Percentiles rank a stretch among this genome's conserved stretches.
These are phyloP conservation scores for Mycogone perniciosa DNA, from an alignment of 2,329 filamentous ascomycete genomes.

Conservation along the genomic window DNA sequence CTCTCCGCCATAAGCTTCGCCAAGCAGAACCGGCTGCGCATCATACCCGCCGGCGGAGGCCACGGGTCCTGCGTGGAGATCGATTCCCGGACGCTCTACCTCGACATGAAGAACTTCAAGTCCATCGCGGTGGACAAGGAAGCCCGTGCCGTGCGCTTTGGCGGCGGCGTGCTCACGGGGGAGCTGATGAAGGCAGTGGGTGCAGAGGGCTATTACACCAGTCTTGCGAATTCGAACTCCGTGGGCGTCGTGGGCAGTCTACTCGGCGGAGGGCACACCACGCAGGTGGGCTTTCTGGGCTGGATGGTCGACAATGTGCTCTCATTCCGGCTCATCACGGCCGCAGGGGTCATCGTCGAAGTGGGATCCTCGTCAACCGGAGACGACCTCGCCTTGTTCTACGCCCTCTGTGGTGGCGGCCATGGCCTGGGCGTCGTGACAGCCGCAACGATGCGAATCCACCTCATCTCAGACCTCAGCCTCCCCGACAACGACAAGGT, in stretches of 20 bases:
- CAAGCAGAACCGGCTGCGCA: conserved; percentile 20
- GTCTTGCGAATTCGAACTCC: conserved; percentile 21
- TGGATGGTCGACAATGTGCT: conserved; percentile 28
- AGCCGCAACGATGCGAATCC: conserved; percentile 20
- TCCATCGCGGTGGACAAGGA: conserved; percentile 22
- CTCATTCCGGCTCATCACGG: conserved; percentile 23
- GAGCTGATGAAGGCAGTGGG: conserved; percentile 21
- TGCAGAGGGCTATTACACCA: conserved; percentile 26
- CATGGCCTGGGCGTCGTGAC: conserved; percentile 29
- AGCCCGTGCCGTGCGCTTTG: conserved; percentile 20
- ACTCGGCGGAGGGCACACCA: conserved; percentile 23
- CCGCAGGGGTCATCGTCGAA: conserved; percentile 13
- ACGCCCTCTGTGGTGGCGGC: conserved; percentile 28
- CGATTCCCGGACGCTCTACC: conserved; percentile 22
- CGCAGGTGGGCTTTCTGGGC: conserved; percentile 25
- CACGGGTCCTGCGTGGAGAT: conserved; percentile 28
- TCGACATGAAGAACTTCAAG: conserved; percentile 28
- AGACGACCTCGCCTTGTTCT: conserved; percentile 24
- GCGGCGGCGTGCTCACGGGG: conserved; percentile 23
- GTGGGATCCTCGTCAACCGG: conserved; percentile 15
- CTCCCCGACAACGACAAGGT: conserved; percentile 24
- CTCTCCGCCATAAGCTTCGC: conserved; percentile 22
- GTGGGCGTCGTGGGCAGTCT: conserved; percentile 24
- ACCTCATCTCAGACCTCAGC: conserved; percentile 20
- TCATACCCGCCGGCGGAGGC: conserved; percentile 25